phyloP scores from a whole-genome alignment of 768 basidiomycete genomes.

The Baorangia bicolor region DNA sequence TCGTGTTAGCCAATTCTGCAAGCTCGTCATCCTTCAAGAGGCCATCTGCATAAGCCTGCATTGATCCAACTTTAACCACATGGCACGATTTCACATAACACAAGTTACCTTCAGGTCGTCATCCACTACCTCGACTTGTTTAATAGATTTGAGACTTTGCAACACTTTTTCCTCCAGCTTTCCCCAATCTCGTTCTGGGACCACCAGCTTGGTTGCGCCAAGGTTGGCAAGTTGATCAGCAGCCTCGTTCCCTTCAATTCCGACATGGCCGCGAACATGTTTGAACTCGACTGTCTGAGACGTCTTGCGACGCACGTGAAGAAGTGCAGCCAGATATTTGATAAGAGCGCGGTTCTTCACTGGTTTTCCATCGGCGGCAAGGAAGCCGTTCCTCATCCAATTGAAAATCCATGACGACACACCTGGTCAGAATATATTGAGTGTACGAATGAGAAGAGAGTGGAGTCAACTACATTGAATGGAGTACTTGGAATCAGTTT shows the following conservation, averaged over 20 bases:
- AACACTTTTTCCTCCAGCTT: slow-evolving; percentile 16
- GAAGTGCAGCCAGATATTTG: slow-evolving; percentile 61
- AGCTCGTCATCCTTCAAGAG: slow-evolving; percentile 37
- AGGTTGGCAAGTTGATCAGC: slow-evolving; percentile 73
- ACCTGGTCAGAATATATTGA: slow-evolving; percentile 45
- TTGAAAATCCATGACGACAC: slow-evolving; percentile 62
- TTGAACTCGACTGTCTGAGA: slow-evolving; percentile 62
- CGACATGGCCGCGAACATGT: slow-evolving; percentile 79
- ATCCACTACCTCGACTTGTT: neutral
- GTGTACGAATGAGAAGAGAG: neutral
- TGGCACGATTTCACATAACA: neutral
- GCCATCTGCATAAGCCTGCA: slow-evolving; percentile 36
- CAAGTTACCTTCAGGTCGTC: slow-evolving; percentile 22
- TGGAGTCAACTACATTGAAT: slow-evolving; percentile 59
- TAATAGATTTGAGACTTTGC: slow-evolving; percentile 10
- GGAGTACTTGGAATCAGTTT: slow-evolving; percentile 83
- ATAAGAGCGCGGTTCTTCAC: slow-evolving; percentile 78
- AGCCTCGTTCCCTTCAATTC: slow-evolving; percentile 80
- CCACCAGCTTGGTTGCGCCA: slow-evolving; percentile 44
- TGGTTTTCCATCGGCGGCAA: slow-evolving; percentile 43
- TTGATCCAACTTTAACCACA: slow-evolving; percentile 4
- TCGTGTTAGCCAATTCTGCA: slow-evolving; percentile 16
- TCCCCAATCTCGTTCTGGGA: slow-evolving; percentile 62
- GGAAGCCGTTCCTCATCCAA: slow-evolving; percentile 63
- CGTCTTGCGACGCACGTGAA: slow-evolving; percentile 48